Percentiles rank a stretch among this genome's conserved stretches.
These are phyloP conservation scores for Gastrolobium villosum DNA, from an alignment of 306 rosid genomes.

Conservation along the genomic window DNA sequence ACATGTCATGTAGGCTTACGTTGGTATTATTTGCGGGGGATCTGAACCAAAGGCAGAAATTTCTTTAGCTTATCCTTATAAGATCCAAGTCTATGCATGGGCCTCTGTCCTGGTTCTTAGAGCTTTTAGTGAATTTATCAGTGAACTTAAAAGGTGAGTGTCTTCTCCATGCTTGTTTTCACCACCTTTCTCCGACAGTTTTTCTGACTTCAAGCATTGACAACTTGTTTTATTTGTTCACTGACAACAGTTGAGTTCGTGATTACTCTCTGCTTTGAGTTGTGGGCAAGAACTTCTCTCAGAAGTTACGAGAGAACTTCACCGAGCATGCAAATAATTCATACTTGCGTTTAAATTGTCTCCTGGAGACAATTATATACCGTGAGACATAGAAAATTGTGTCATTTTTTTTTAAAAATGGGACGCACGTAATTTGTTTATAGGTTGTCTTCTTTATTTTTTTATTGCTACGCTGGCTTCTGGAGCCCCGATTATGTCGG, in stretches of 20 bases:
- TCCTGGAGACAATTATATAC: no score
- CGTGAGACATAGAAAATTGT: no score
- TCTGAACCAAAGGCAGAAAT: constrained; percentile 10
- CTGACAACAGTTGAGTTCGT: constrained; percentile 31
- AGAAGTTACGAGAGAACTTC: constrained; percentile 26
- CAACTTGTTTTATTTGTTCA: constrained; percentile 43
- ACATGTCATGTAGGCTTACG: background rate
- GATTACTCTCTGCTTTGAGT: background rate
- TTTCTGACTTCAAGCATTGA: constrained; percentile 47
- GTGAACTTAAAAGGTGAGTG: constrained; percentile 43
- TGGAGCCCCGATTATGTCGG: no score
- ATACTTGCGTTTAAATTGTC: no score
- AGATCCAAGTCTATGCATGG: constrained; percentile 45
- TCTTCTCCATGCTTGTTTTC: constrained; percentile 50
- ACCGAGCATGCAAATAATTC: background rate
- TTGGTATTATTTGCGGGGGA: constrained; percentile 28
- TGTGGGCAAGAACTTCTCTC: constrained; percentile 50
- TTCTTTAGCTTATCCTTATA: constrained; percentile 31
- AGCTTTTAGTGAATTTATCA: constrained; percentile 50
- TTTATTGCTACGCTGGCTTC: no score
- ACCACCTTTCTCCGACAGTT: constrained; percentile 64
- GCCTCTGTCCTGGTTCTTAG: constrained; percentile 32
- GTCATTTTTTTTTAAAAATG: no score
- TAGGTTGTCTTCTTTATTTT: no score
- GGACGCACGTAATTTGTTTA: no score